Conservation (phyloP, 164 flowering plant genomes). For the Magnolia officinalis region DNA sequence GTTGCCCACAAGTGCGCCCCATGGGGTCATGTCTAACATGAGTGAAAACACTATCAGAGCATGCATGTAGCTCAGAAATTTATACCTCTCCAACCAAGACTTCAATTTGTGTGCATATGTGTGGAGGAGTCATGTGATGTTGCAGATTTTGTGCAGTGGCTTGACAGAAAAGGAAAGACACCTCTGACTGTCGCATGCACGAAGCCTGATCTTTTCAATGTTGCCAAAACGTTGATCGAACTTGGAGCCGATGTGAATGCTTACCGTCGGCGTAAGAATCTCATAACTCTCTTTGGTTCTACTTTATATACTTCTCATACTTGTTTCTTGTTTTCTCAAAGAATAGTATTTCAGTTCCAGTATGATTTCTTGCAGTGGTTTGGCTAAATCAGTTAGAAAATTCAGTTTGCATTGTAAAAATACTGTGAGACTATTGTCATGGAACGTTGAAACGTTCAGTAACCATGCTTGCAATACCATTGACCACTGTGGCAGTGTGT, state of each 20-base stretch:
- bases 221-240: slow-evolving; percentile 70
- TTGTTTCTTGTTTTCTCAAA: neutral
- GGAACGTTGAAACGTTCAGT: neutral
- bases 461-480: neutral
- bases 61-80: too few species aligned
- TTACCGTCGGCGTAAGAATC: slow-evolving; percentile 65
- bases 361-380: neutral
- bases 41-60: too few species aligned
- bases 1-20: too few species aligned
- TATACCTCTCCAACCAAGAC: neutral
- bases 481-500: neutral
- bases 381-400: neutral
- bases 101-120: neutral
- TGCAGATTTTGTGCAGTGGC: slow-evolving; percentile 56
- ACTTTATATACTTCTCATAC: neutral
- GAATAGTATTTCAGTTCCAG: neutral
- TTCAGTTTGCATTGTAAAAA: neutral
- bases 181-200: slow-evolving; percentile 74
- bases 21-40: too few species aligned
- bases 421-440: too few species aligned
- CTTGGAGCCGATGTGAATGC: slow-evolving; percentile 89
- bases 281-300: neutral
- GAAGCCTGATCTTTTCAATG: slow-evolving; percentile 50
- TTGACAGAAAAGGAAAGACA: slow-evolving; percentile 85
- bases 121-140: neutral